These are phyloP conservation scores for Pseudotsuga menziesii DNA, from an alignment of 75 land plant genomes.

Conservation along the genomic window DNA sequence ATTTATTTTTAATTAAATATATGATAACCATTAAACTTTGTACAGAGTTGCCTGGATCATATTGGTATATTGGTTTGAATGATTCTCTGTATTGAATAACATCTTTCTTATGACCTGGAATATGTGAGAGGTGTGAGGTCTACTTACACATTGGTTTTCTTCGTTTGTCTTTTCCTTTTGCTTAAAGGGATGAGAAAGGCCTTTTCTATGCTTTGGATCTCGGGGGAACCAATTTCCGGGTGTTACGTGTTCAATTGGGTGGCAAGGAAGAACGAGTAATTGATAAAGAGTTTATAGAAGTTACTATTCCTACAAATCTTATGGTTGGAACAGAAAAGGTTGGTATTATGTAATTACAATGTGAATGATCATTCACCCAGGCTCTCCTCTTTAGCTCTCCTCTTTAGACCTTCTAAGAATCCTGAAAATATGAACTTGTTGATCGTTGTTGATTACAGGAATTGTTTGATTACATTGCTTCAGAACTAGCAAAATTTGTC, in stretches of 20 bases:
- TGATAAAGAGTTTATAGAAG: constrained; percentile 43
- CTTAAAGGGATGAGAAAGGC: constrained; percentile 54
- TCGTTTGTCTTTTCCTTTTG: neutral
- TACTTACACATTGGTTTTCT: no score
- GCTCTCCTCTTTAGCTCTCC: constrained; percentile 6
- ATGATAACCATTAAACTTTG: no score
- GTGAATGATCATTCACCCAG: neutral
- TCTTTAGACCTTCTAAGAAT: constrained; percentile 26
- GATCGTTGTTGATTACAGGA: constrained; percentile 33
- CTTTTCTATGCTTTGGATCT: constrained; percentile 73
- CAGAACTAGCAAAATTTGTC: constrained; percentile 50
- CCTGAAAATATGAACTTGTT: constrained; percentile 63
- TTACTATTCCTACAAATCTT: constrained; percentile 51
- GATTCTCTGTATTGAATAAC: no score
- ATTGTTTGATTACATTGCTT: constrained; percentile 76
- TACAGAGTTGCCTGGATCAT: no score
- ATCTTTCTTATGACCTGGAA: no score
- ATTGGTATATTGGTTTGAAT: no score
- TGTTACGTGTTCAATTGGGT: constrained; percentile 62
- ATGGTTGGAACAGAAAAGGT: constrained; percentile 69
- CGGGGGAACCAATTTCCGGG: constrained; percentile 74
- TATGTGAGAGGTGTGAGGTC: no score
- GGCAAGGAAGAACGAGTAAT: constrained; percentile 44
- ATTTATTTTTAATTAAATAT: no score
- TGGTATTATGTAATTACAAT: neutral